phyloP scores from a whole-genome alignment of 305 asterid genomes.

The Solanum hybrid region DNA sequence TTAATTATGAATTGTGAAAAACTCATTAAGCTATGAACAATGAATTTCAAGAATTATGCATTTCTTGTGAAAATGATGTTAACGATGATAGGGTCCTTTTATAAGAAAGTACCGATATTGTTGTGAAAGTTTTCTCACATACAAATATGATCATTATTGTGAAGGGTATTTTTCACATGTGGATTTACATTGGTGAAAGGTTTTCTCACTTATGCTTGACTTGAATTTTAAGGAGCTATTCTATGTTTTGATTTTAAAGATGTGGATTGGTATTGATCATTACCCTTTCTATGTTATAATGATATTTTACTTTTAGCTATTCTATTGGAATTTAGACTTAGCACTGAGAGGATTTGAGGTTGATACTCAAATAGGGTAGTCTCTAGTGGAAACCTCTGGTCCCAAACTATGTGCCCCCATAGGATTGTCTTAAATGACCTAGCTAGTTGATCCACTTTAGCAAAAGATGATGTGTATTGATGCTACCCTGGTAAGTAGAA shows the following conservation, averaged over 20 bases:
- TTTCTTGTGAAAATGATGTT: not conserved
- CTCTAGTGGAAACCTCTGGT: not conserved
- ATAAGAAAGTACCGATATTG: not conserved
- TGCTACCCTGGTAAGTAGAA: not conserved
- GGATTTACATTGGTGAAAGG: not conserved
- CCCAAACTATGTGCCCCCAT: not conserved
- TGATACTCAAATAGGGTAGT: not conserved
- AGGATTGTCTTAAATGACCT: not conserved
- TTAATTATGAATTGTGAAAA: no score
- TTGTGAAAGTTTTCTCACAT: not conserved
- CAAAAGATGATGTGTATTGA: not conserved
- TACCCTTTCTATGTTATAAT: not conserved
- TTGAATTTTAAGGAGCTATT: not conserved
- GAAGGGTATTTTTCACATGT: not conserved
- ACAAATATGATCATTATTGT: not conserved
- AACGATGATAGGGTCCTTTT: not conserved
- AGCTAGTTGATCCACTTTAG: not conserved
- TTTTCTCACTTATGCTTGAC: not conserved
- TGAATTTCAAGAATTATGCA: no score
- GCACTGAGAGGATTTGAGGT: not conserved
- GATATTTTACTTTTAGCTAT: no score
- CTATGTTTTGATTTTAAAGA: not conserved
- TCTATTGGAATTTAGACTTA: not conserved
- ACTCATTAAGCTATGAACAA: no score
- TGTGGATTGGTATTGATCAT: not conserved